phyloP scores from a whole-genome alignment of 1,284 basidiomycete genomes.

The Phellopilus nigrolimitatus region DNA sequence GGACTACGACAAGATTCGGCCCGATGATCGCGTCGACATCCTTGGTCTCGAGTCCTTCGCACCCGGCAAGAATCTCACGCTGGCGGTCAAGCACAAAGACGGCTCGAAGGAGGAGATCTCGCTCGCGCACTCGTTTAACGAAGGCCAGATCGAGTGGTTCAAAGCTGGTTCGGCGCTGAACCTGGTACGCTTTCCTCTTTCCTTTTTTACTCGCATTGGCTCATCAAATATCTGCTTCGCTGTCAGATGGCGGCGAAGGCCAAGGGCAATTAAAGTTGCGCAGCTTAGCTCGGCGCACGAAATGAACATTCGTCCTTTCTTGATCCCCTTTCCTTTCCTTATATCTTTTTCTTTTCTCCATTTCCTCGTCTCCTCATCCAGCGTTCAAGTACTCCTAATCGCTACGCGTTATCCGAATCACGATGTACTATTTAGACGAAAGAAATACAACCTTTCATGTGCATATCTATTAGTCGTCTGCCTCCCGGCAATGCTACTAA shows the following conservation, averaged over 20 bases:
- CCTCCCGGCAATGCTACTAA: too few species aligned
- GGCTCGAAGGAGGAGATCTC: slow-evolving; percentile 69
- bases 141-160: slow-evolving; percentile 93
- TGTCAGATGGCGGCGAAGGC: slow-evolving; percentile 53
- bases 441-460: slow-evolving; percentile 4
- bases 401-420: too few species aligned
- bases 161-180: slow-evolving; percentile 88
- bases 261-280: slow-evolving; percentile 31
- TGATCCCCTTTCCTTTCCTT: not conserved
- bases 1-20: slow-evolving; percentile 88
- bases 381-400: too few species aligned
- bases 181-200: slow-evolving; percentile 40
- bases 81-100: slow-evolving; percentile 78
- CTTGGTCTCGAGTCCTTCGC: slow-evolving; percentile 79
- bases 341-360: slow-evolving; percentile 26
- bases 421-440: slow-evolving; percentile 6
- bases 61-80: slow-evolving; percentile 83
- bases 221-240: not conserved
- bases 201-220: not conserved
- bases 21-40: slow-evolving; percentile 82
- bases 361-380: not conserved
- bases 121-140: slow-evolving; percentile 80
- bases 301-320: not conserved
- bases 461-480: not conserved
- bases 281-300: not conserved